Conservation (phyloP, 2,329 filamentous ascomycete species). For the Colletotrichum neosansevieriae region DNA sequence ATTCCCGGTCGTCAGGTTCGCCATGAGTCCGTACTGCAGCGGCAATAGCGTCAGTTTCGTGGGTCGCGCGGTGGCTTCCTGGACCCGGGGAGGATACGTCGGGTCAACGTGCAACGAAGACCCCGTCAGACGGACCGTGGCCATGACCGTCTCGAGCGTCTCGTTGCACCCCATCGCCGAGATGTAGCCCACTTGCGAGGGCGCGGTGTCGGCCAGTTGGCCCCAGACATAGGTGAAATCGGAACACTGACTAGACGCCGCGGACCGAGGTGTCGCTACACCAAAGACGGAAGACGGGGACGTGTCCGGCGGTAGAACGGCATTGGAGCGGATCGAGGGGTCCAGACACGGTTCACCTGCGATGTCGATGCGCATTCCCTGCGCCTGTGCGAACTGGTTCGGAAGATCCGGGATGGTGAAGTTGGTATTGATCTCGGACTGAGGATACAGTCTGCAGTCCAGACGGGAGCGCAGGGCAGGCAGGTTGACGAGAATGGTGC, state of each 20-base stretch:
- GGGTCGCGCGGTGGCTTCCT: slow-evolving; percentile 43
- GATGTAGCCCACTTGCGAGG: slow-evolving; percentile 47
- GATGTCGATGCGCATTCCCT: slow-evolving; percentile 41
- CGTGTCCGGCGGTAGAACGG: slow-evolving; percentile 36
- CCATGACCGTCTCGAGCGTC: slow-evolving; percentile 47
- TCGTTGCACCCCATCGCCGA: slow-evolving; percentile 55
- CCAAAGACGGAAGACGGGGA: slow-evolving; percentile 44
- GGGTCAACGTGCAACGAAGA: slow-evolving; percentile 46
- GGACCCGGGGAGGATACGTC: slow-evolving; percentile 44
- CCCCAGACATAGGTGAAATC: slow-evolving; percentile 54
- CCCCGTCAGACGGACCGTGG: slow-evolving; percentile 44
- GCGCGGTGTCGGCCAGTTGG: slow-evolving; percentile 44
- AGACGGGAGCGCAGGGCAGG: slow-evolving; percentile 50
- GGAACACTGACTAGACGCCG: slow-evolving; percentile 45
- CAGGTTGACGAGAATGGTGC: slow-evolving; percentile 44
- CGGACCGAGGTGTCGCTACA: slow-evolving; percentile 36
- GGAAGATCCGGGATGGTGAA: slow-evolving; percentile 41
- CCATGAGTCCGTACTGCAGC: slow-evolving; percentile 48
- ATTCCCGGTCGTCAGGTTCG: slow-evolving; percentile 44
- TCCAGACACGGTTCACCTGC: slow-evolving; percentile 41
- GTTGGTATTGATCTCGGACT: slow-evolving; percentile 44
- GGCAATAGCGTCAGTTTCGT: slow-evolving; percentile 44
- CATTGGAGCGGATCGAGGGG: slow-evolving; percentile 41
- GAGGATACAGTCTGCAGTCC: slow-evolving; percentile 43
- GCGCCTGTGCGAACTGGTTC: background rate